These are phyloP conservation scores for Paraconiothyrium brasiliense DNA, from an alignment of 2,329 filamentous ascomycete species.

Conservation along the genomic window DNA sequence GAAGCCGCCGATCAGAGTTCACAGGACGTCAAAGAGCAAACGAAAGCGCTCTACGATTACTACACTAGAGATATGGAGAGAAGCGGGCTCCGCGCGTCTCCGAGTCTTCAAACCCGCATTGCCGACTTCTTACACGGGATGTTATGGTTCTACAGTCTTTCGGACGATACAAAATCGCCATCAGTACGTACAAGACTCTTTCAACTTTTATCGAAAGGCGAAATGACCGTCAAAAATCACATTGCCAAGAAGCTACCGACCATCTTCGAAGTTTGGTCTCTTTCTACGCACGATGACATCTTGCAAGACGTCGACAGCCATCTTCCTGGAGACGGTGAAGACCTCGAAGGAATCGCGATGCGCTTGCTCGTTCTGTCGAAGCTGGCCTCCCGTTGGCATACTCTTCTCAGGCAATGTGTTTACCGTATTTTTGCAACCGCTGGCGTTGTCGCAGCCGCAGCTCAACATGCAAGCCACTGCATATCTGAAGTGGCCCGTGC, in stretches of 20 bases:
- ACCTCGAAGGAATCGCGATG: conserved; percentile 84
- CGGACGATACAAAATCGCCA: conserved; percentile 65
- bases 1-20: conserved; percentile 35
- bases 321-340: conserved; percentile 76
- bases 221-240: conserved; percentile 77
- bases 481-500: conserved; percentile 71
- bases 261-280: conserved; percentile 83
- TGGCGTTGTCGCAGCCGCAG: conserved; percentile 72
- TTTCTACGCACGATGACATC: conserved; percentile 83
- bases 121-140: conserved; percentile 75
- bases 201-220: conserved; percentile 71
- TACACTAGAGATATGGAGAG: conserved; percentile 74
- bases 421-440: conserved; percentile 96
- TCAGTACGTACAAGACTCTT: conserved; percentile 78
- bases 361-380: conserved; percentile 79
- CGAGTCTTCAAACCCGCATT: conserved; percentile 72
- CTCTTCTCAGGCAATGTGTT: conserved; percentile 83
- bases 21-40: conserved; percentile 66
- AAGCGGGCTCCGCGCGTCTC: conserved; percentile 72
- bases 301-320: conserved; percentile 84
- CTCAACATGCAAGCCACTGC: conserved; percentile 76
- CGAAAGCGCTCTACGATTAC: conserved; percentile 81
- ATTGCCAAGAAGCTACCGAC: conserved; percentile 74
- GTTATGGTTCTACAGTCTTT: conserved; percentile 73
- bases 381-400: conserved; percentile 84